Percentiles rank a stretch among this genome's conserved stretches.
These are phyloP conservation scores for Tetraselmis chui DNA, from an alignment of 139 green algal genomes.

Conservation along the genomic window DNA sequence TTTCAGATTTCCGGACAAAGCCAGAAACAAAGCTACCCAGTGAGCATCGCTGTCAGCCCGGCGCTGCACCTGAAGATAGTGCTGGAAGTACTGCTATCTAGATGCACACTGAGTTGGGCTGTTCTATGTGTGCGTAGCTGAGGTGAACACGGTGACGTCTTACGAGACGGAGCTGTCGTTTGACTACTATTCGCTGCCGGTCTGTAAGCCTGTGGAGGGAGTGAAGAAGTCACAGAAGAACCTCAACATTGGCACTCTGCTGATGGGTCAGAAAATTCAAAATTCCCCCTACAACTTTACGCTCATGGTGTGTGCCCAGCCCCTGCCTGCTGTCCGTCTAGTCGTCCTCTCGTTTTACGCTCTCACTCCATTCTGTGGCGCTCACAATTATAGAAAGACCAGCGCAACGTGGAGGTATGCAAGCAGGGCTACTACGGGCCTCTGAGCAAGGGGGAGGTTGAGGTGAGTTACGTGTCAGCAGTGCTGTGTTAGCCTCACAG, in stretches of 20 bases:
- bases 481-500: too few relatives aligned
- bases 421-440: constrained; percentile 36
- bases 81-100: too few relatives aligned
- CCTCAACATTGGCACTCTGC: constrained; percentile 88
- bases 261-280: constrained; percentile 81
- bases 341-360: too few relatives aligned
- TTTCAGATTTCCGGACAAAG: too few relatives aligned
- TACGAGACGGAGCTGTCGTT: constrained; percentile 87
- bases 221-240: constrained; percentile 51
- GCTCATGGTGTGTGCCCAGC: constrained; percentile 54
- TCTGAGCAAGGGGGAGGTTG: constrained; percentile 40
- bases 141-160: constrained; percentile 82
- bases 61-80: too few relatives aligned
- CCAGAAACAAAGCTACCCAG: too few relatives aligned
- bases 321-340: not conserved
- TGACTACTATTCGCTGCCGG: constrained; percentile 90
- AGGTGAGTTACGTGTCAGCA: too few relatives aligned
- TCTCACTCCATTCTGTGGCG: too few relatives aligned
- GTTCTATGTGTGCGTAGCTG: too few relatives aligned
- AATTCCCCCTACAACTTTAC: constrained; percentile 89
- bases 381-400: not conserved
- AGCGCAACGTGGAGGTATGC: not conserved
- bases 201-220: constrained; percentile 82
- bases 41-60: too few relatives aligned
- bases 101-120: too few relatives aligned